phyloP scores from a whole-genome alignment of 108 stramenopile species.

The Fragilariopsis cylindrus region DNA sequence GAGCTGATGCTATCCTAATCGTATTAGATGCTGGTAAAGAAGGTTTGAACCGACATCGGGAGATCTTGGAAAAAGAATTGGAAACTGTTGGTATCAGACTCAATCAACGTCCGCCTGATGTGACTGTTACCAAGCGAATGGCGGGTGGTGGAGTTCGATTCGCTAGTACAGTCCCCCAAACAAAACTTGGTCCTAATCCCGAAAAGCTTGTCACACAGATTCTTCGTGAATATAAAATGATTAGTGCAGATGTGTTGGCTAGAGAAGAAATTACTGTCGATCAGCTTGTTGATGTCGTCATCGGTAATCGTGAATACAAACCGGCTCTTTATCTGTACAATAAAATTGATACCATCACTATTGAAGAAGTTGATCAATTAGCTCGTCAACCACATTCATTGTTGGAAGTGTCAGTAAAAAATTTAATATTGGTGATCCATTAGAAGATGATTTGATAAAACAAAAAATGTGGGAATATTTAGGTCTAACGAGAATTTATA shows the following conservation, averaged over 20 bases:
- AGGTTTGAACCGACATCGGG: slow-evolving; percentile 93
- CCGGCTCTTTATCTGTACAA: slow-evolving; percentile 98
- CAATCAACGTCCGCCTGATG: slow-evolving; percentile 91
- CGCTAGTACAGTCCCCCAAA: slow-evolving; percentile 88
- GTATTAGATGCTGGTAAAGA: slow-evolving; percentile 98
- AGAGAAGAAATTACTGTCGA: slow-evolving; percentile 96
- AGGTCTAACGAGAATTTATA: slow-evolving; percentile 96
- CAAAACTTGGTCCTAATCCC: slow-evolving; percentile 91
- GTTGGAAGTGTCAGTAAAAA: slow-evolving; percentile 88
- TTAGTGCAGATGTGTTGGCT: slow-evolving; percentile 92
- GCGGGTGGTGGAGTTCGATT: slow-evolving; percentile 94
- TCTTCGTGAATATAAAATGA: slow-evolving; percentile 92
- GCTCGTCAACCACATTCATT: slow-evolving; percentile 94
- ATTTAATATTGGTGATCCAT: slow-evolving; percentile 81
- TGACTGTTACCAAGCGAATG: slow-evolving; percentile 86
- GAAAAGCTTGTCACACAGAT: slow-evolving; percentile 90
- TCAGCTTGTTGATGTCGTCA: slow-evolving; percentile 97
- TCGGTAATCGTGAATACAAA: slow-evolving; percentile 96
- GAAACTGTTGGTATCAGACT: slow-evolving; percentile 98
- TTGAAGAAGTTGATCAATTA: slow-evolving; percentile 97
- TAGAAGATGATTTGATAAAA: slow-evolving; percentile 78
- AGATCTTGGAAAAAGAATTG: slow-evolving; percentile 96
- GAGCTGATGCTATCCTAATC: slow-evolving; percentile 95
- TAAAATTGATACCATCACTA: slow-evolving; percentile 97
- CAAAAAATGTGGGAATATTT: slow-evolving; percentile 96